Evolutionary conservation across 495 filamentous ascomycete species (phyloP), one percentile per base, ranked within the genome.

Genomic region (Podospora pseudocomata): DNA sequence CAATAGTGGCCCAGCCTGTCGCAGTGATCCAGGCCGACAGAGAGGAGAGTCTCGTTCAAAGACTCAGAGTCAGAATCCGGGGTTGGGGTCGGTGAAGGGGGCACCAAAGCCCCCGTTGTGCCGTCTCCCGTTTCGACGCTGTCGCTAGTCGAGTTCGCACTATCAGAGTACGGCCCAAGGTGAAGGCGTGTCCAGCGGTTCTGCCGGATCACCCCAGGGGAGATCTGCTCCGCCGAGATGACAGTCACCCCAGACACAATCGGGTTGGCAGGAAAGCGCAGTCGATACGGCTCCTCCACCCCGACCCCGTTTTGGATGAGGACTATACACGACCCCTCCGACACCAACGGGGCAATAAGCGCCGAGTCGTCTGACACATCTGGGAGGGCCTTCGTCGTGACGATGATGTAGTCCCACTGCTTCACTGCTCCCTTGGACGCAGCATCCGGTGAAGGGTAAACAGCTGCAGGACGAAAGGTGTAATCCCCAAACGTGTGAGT

Each of bases 221-320:
- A 70, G 28, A 77, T 78, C 71, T 87, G 85, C 68, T 82, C 85
- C 34, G 83, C 84, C 56, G 80, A 83, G 57, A 87, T 76, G 70
- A 87, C 79, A 13, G 86, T 87, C 55, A 90, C 88, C 63, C 84
- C 88, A 49, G 83, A 88, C 27, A 90, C 73, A 63, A 91, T 87
- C 0, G 85, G 82, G 11, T 74, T 82, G 11, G 68, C 9, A 0
- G 88, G 86, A 65, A 87, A 91, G 9, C 82, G 77, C 59, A 74
- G 75, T 34, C 86, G 81, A 75, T 89, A 89, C 0, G 87, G 82
- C 13, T 84, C 84, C 67, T 91, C 89, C 28, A 91, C 88, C 28
- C 89, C 89, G 11, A 91, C 83, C 28, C 89, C 89, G 75, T 91
- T 91, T 68, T 91, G 89, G 63, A 91, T 87, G 39, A 91, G 78